These are phyloP conservation scores for Penicillium fuscoglaucum DNA, from an alignment of 2,329 filamentous ascomycete species.

Conservation along the genomic window DNA sequence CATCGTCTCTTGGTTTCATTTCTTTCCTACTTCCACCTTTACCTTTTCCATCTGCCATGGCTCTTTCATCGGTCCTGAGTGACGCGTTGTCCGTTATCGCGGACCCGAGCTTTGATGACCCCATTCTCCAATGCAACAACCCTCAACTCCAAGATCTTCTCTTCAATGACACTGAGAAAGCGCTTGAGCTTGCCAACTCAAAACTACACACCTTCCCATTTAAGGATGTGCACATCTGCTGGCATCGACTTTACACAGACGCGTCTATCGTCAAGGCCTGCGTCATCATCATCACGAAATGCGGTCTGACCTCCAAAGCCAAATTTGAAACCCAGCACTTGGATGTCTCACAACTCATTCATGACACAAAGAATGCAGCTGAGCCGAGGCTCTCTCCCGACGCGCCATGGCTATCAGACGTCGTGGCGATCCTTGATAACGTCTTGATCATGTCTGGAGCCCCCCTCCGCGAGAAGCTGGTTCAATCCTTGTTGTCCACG, in stretches of 20 bases:
- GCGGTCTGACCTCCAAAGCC: slow-evolving; percentile 15
- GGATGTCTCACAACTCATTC: slow-evolving; percentile 15
- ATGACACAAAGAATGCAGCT: slow-evolving; percentile 13
- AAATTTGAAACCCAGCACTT: slow-evolving; percentile 2
- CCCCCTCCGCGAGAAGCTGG: slow-evolving; percentile 52
- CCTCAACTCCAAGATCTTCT: slow-evolving; percentile 25
- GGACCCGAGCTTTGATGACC: slow-evolving; percentile 33
- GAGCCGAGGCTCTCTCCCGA: slow-evolving; percentile 22
- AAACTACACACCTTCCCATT: slow-evolving; percentile 59
- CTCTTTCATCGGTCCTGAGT: slow-evolving; percentile 26
- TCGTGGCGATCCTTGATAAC: slow-evolving; percentile 70
- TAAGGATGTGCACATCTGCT: slow-evolving; percentile 56
- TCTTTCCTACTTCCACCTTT: background rate
- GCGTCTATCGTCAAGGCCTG: slow-evolving; percentile 53
- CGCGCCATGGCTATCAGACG: slow-evolving; percentile 53
- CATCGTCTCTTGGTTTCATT: background rate
- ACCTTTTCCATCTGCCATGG: slow-evolving; percentile 14
- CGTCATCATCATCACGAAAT: slow-evolving; percentile 30
- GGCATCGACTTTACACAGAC: slow-evolving; percentile 60
- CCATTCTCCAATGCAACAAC: slow-evolving; percentile 38
- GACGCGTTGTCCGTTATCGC: slow-evolving; percentile 31
- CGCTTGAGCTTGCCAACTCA: slow-evolving; percentile 51
- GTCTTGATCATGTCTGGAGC: slow-evolving; percentile 74
- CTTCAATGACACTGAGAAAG: slow-evolving; percentile 40
- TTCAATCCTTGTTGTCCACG: slow-evolving; percentile 40